Evolutionary conservation across 176 grass and related monocot species (phyloP).

Genomic region (Triticum monococcum): DNA sequence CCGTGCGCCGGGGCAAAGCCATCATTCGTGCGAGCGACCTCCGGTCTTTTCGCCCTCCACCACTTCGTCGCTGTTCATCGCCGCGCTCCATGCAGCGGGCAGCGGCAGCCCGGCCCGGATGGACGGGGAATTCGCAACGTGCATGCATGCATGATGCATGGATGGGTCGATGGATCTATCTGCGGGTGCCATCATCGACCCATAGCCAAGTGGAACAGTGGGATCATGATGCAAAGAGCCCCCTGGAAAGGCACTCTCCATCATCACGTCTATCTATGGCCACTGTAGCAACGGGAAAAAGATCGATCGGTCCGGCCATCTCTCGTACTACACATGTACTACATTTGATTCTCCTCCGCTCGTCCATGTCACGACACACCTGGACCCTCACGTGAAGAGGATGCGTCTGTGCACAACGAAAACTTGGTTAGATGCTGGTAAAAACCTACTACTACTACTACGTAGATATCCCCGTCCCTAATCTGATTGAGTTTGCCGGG

Average conservation of each 20-base stretch:
- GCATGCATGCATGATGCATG: neutral
- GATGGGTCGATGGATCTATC: neutral
- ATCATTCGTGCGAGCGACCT: conserved; percentile 3
- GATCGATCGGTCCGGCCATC: neutral
- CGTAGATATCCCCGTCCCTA: too few species aligned
- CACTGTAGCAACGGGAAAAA: neutral
- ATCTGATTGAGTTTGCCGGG: neutral
- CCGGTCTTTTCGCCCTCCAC: neutral
- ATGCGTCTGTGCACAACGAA: neutral
- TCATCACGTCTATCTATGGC: neutral
- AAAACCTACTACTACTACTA: too few species aligned
- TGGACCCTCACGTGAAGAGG: neutral
- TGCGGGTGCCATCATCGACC: neutral
- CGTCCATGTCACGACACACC: too few species aligned
- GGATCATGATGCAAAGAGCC: neutral
- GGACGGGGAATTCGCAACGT: neutral
- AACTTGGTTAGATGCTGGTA: too few species aligned
- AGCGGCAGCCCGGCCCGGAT: neutral
- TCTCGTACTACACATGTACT: neutral
- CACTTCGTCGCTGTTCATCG: neutral
- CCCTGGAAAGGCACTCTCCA: neutral
- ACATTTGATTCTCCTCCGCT: too few species aligned
- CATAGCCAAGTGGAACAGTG: neutral
- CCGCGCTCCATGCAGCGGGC: neutral
- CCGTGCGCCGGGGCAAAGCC: neutral